phyloP scores from a whole-genome alignment of 164 flowering plant species.

The Vitis vinifera region DNA sequence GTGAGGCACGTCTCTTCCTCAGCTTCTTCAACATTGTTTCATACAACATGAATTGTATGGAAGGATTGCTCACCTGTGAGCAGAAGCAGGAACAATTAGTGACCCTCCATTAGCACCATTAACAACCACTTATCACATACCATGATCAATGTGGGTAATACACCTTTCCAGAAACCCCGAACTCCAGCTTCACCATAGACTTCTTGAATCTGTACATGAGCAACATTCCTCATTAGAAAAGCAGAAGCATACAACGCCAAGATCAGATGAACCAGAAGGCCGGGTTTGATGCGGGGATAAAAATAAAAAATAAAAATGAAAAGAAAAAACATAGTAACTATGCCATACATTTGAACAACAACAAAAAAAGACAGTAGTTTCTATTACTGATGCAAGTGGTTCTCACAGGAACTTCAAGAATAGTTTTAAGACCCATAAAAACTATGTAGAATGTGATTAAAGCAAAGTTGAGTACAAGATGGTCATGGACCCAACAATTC shows the following conservation, averaged over 20 bases:
- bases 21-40: conserved; percentile 89
- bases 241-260: neutral
- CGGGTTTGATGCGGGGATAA: neutral
- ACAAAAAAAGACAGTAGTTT: too few relatives aligned
- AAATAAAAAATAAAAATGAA: neutral
- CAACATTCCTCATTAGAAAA: neutral
- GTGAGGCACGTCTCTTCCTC: conserved; percentile 53
- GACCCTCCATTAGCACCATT: conserved; percentile 3
- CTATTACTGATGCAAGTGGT: too few relatives aligned
- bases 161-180: conserved; percentile 94
- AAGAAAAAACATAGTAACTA: neutral
- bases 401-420: too few relatives aligned
- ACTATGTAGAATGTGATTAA: too few relatives aligned
- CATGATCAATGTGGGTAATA: conserved; percentile 90
- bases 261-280: neutral
- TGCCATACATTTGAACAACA: too few relatives aligned
- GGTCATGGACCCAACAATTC: too few relatives aligned
- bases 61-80: conserved; percentile 91
- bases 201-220: conserved; percentile 69
- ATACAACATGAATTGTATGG: conserved; percentile 94
- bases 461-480: too few relatives aligned
- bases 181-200: conserved; percentile 85
- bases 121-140: conserved; percentile 41
- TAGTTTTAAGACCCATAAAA: too few relatives aligned
- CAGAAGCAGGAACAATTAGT: conserved; percentile 24